A percentile compares a stretch with the other conserved stretches of the same genome.
Conservation (phyloP, 306 rosid species). For the Gleditsia sinensis region DNA sequence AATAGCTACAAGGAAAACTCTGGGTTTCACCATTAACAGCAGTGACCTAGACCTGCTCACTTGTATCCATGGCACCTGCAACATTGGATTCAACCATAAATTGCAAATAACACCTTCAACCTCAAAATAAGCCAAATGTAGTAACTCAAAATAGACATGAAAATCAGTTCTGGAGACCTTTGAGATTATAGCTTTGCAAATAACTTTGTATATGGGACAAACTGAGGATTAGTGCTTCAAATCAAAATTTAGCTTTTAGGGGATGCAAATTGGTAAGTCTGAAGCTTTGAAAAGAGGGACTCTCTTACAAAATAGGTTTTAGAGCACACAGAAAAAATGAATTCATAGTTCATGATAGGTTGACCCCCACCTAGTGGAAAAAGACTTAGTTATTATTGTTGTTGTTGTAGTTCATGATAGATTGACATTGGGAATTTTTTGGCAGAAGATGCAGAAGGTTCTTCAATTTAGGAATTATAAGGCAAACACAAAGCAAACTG, state of each 20-base stretch:
- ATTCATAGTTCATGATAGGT: background rate
- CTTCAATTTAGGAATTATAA: background rate
- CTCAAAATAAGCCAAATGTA: background rate
- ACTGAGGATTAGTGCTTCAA: background rate
- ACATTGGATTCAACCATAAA: constrained; percentile 32
- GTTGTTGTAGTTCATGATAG: too few species aligned
- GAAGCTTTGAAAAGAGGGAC: background rate
- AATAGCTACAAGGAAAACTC: constrained; percentile 77
- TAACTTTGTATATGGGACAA: background rate
- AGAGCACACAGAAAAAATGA: constrained; percentile 10
- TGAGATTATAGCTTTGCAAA: constrained; percentile 8
- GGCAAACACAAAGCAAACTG: constrained; percentile 16
- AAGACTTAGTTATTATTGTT: too few species aligned
- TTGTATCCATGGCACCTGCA: constrained; percentile 97
- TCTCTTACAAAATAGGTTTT: background rate
- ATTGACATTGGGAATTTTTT: constrained; percentile 2
- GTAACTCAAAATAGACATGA: background rate
- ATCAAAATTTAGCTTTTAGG: background rate
- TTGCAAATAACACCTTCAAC: constrained; percentile 13
- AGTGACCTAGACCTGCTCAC: constrained; percentile 88
- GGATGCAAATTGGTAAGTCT: background rate
- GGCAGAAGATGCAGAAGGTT: background rate
- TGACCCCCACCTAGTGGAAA: too few species aligned
- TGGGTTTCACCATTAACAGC: constrained; percentile 79
- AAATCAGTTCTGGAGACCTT: constrained; percentile 8